Conservation (phyloP, 139 green algal species). For the Picochlorum costavermella region DNA sequence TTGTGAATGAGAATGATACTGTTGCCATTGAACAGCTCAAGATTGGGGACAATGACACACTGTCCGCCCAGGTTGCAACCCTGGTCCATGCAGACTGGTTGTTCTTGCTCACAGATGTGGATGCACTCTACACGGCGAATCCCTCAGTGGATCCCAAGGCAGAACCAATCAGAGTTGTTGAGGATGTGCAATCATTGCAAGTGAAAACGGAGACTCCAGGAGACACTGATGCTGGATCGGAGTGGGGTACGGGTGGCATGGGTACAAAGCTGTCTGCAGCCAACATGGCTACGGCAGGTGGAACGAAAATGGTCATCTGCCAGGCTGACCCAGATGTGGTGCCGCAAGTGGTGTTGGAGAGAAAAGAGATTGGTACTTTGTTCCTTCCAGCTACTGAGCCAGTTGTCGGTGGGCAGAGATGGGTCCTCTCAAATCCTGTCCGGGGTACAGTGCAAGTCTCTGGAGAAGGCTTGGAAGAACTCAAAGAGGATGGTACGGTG, state of each 20-base stretch:
- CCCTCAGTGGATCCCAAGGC: constrained; percentile 39
- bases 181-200: constrained; percentile 47
- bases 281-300: constrained; percentile 76
- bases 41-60: constrained; percentile 95
- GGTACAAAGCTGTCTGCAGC: constrained; percentile 90
- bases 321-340: constrained; percentile 29
- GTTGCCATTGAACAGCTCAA: constrained; percentile 75
- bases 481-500: constrained; percentile 56
- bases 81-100: constrained; percentile 83
- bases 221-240: constrained; percentile 27
- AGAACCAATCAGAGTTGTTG: constrained; percentile 59
- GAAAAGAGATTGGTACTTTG: constrained; percentile 31
- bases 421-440: constrained; percentile 38
- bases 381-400: constrained; percentile 44
- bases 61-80: constrained; percentile 82
- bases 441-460: too few species aligned
- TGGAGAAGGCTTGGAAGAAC: not conserved
- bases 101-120: constrained; percentile 91
- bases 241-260: constrained; percentile 93
- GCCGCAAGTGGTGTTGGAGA: constrained; percentile 43
- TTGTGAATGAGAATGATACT: constrained; percentile 96
- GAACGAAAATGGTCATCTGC: constrained; percentile 72
- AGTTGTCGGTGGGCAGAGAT: constrained; percentile 65
- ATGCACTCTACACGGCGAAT: constrained; percentile 82
- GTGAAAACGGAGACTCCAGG: constrained; percentile 49